phyloP scores from a whole-genome alignment of 1,284 basidiomycete species.

The Phylloporus sp. region DNA sequence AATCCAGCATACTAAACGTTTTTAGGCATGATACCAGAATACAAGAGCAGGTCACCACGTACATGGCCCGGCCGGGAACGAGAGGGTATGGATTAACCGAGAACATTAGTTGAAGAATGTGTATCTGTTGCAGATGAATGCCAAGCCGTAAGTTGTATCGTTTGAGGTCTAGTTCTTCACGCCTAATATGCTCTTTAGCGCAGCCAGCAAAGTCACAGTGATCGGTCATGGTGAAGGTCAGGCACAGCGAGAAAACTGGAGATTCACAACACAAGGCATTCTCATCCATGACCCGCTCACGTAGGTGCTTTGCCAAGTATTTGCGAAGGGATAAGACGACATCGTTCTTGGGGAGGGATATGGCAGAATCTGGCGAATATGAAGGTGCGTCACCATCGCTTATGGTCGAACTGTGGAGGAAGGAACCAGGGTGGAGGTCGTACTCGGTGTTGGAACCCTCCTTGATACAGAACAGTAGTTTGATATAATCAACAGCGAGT shows the following conservation, averaged over 20 bases:
- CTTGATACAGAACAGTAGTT: slow-evolving; percentile 50
- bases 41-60: slow-evolving; percentile 16
- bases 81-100: slow-evolving; percentile 26
- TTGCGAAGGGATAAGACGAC: slow-evolving; percentile 24
- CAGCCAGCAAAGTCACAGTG: slow-evolving; percentile 49
- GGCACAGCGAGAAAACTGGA: slow-evolving; percentile 50
- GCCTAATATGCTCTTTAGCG: slow-evolving; percentile 46
- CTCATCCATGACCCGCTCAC: slow-evolving; percentile 44
- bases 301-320: slow-evolving; percentile 40
- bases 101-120: slow-evolving; percentile 48
- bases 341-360: slow-evolving; percentile 17
- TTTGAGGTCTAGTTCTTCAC: slow-evolving; percentile 32
- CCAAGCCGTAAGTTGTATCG: slow-evolving; percentile 51
- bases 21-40: not conserved
- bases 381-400: slow-evolving; percentile 13
- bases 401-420: slow-evolving; percentile 28
- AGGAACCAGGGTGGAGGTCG: slow-evolving; percentile 35
- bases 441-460: slow-evolving; percentile 38
- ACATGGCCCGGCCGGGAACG: slow-evolving; percentile 28
- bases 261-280: slow-evolving; percentile 42
- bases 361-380: not conserved
- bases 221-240: slow-evolving; percentile 43
- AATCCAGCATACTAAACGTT: slow-evolving; percentile 30
- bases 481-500: slow-evolving; percentile 32
- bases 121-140: slow-evolving; percentile 56